Evolutionary conservation across 2,329 filamentous ascomycete genomes (phyloP), one percentile per base, ranked within the genome.

Genomic region (Aspergillus neotritici): DNA sequence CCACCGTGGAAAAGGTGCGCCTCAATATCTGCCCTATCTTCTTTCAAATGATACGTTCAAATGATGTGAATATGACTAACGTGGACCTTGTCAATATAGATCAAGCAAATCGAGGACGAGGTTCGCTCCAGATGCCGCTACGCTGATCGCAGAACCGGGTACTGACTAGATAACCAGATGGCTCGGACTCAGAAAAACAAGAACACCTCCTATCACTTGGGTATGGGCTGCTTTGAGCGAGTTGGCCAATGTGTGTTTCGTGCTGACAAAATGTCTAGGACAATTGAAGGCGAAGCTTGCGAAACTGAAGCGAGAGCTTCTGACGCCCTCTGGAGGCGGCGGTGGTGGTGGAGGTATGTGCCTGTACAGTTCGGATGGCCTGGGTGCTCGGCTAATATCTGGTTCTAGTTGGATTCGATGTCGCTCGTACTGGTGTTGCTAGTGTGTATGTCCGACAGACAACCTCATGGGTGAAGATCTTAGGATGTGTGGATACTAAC

Each of bases 221-320:
- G 87, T 70, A 68, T 50, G 63, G 41, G 41, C 44, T 31, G 5
- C 29, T 11, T 38, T 13, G 29, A 17, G 8, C 28, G 13, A n/a
- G 6, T 16, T 32, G 16, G 34, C 7, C 21, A 25, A 25, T 25
- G 21, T 11, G 8, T 11, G 31, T 36, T 21, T 32, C n/a, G 31
- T 40, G 8, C 11, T 60, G 51, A 54, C 48, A 35, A 31, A 25
- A 28, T 40, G 35, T 51, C 50, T 52, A 79, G 78, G 79, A 61
- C 91, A 97, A 72, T 75, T 98, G 57, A 98, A 98, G 73, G 93
- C 93, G 54, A 98, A 98, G 72, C 81, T 98, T 63, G 91, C 93
- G 37, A 98, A 98, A 75, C 78, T 98, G 61, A 97, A 96, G 78
- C 83, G 88, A 64, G 93, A 98, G 71, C 82, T 98, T 38, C 78